Conservation (phyloP, 495 filamentous ascomycete genomes). For the Apodospora peruviana region DNA sequence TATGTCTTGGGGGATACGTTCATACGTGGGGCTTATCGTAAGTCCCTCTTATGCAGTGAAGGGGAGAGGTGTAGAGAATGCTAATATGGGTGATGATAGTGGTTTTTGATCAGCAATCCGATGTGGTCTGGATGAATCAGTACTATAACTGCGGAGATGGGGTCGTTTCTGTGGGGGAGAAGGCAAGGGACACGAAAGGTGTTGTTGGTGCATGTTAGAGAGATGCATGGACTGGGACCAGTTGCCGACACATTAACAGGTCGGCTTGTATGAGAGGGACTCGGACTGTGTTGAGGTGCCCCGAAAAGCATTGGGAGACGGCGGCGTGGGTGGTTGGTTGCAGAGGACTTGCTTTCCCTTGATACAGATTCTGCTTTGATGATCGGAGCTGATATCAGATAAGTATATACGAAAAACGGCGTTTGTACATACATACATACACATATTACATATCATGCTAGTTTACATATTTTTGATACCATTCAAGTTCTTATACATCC, state of each 20-base stretch:
- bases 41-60: slow-evolving; percentile 8
- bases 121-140: slow-evolving; percentile 41
- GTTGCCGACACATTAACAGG: not conserved
- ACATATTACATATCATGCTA: too few species aligned
- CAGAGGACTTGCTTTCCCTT: too few species aligned
- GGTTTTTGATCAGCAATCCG: slow-evolving; percentile 39
- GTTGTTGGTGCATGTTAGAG: slow-evolving; percentile 19
- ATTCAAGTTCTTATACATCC: too few species aligned
- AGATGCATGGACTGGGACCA: not conserved
- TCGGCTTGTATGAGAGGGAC: not conserved
- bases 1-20: slow-evolving; percentile 41
- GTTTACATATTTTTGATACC: too few species aligned
- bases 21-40: slow-evolving; percentile 37
- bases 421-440: too few species aligned
- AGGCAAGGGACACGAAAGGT: slow-evolving; percentile 12
- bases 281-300: too few species aligned
- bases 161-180: slow-evolving; percentile 19
- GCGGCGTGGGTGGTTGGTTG: too few species aligned
- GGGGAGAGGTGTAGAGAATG: not conserved
- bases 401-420: too few species aligned
- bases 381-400: too few species aligned
- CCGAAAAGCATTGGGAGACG: too few species aligned
- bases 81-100: slow-evolving; percentile 15
- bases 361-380: too few species aligned
- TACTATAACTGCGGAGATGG: slow-evolving; percentile 38